These are phyloP conservation scores for Nannochloris sp. DNA, from an alignment of 139 green algal genomes.

Conservation along the genomic window DNA sequence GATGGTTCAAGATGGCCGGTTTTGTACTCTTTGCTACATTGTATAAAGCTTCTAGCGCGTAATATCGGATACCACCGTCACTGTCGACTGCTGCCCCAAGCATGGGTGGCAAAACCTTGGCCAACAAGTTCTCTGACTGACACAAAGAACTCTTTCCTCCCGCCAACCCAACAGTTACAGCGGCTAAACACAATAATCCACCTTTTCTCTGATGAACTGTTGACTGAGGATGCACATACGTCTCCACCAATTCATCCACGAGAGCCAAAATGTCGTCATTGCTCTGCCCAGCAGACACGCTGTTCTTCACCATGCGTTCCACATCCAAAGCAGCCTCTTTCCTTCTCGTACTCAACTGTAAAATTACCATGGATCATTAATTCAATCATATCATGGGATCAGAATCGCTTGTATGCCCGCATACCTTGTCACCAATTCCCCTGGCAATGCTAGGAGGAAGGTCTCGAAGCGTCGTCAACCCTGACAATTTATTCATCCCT, in stretches of 20 bases:
- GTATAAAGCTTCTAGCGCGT: conserved; percentile 90
- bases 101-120: conserved; percentile 75
- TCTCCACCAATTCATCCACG: conserved; percentile 5
- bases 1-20: conserved; percentile 76
- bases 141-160: not conserved
- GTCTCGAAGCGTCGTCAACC: not conserved
- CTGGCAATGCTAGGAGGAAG: not conserved
- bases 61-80: conserved; percentile 85
- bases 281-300: conserved; percentile 9
- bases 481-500: conserved; percentile 1
- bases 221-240: conserved; percentile 41
- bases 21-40: conserved; percentile 90
- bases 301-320: conserved; percentile 38
- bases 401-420: not conserved
- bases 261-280: conserved; percentile 35
- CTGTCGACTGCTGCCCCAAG: conserved; percentile 74
- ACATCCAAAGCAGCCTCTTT: conserved; percentile 72
- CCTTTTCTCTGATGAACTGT: conserved; percentile 86
- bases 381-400: not conserved
- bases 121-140: conserved; percentile 29
- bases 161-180: conserved; percentile 76
- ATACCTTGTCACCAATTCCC: conserved; percentile 1
- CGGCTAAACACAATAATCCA: conserved; percentile 86
- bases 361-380: no score
- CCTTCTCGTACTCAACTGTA: conserved; percentile 86